Base-by-base conservation (phyloP, 805 yeast genomes). In the Jamesozyma piceae region DNA sequence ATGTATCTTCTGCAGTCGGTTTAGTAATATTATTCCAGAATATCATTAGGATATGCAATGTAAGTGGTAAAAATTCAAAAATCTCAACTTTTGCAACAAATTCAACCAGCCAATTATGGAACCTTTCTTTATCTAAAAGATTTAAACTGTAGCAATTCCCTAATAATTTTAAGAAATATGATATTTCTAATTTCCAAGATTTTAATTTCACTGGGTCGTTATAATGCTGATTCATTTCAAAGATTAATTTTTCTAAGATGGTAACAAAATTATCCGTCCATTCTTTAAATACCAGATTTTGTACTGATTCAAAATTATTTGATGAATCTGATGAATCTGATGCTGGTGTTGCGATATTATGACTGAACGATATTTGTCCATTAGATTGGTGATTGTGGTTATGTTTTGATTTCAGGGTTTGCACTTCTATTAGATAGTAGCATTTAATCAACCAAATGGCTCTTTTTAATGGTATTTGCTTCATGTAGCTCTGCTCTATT, bases 371-470 rank as follows among this genome's bases (percentile, higher is more conserved):
- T 5, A 29, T 49, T 42, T 10, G 43, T 39, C 5, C 11, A 21
- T 46, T 46, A 17, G 19, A 17, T 43, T 38, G 31, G n/a, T n/a
- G n/a, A 8, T 24, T 24, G 11, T 24, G 28, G 10, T 24, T 6
- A 8, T 24, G 28, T 11, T 34, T 39, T 15, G 27, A 14, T 18
- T 41, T 40, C 29, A 55, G 39, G 2, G 49, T 39, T 35, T 58
- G 55, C 58, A 65, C 51, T 65, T 87, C 95, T 48, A 88, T 83
- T 11, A 84, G 79, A 20, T 89, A 79, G 2, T 89, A 86, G 60
- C 96, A 86, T 49, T 85, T 77, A 3, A 90, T 82, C 46, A 92
- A 73, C 98, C 98, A 90, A 2, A 90, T 62, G 0, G 96, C 95
- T 46, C 97, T 68, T n/a, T 74, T 58, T 2, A 82, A 65, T 0